phyloP scores from a whole-genome alignment of 2,329 filamentous ascomycete species.

The Ophiostoma populinum region DNA sequence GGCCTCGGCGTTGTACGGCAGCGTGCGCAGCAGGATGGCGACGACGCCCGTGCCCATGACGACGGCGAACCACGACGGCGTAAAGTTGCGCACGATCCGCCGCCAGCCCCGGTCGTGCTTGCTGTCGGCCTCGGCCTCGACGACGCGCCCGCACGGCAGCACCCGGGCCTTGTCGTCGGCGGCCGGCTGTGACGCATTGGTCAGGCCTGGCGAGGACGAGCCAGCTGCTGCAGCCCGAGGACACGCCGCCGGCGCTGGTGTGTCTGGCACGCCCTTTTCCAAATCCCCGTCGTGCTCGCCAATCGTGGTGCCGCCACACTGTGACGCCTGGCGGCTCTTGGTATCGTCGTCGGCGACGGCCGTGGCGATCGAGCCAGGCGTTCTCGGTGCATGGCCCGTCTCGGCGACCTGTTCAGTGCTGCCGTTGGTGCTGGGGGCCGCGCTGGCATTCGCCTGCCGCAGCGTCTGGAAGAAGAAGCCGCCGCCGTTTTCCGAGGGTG shows the following conservation, averaged over 20 bases:
- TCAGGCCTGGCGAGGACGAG: no score
- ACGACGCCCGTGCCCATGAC: slow-evolving; percentile 50
- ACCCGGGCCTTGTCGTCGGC: not conserved
- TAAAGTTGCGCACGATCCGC: slow-evolving; percentile 25
- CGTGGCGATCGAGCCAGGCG: not conserved
- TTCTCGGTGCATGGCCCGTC: not conserved
- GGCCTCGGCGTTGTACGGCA: slow-evolving; percentile 37
- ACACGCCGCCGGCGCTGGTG: not conserved
- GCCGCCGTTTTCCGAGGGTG: not conserved
- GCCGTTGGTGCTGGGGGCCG: not conserved
- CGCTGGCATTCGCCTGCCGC: slow-evolving; percentile 3
- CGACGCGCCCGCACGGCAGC: slow-evolving; percentile 1
- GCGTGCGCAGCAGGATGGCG: slow-evolving; percentile 36
- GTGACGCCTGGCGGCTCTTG: no score
- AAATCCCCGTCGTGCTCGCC: not conserved
- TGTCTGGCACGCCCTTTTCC: not conserved
- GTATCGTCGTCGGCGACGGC: not conserved
- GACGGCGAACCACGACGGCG: slow-evolving; percentile 32
- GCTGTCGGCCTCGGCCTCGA: not conserved
- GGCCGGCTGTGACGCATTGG: no score
- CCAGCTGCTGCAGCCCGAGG: not conserved
- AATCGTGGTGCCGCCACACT: not conserved
- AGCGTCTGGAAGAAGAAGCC: slow-evolving; percentile 6
- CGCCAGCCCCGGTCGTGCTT: slow-evolving; percentile 16
- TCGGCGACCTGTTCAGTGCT: not conserved